Evolutionary conservation across 345 rosid species (phyloP), one percentile per base, ranked within the genome.

Genomic region (Gossypioides kirkii): DNA sequence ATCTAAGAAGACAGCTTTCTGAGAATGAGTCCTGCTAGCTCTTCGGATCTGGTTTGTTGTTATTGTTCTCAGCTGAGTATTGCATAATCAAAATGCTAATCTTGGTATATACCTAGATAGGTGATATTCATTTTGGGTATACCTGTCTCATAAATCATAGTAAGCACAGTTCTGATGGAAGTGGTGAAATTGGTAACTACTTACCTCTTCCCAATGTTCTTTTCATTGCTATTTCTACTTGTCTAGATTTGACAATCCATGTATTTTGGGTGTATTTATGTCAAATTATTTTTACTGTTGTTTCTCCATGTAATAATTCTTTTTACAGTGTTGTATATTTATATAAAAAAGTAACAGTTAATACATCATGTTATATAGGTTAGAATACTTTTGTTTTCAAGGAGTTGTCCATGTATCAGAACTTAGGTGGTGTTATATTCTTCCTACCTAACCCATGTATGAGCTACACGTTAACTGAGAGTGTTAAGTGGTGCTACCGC

Each of bases 1-100:
- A 90, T 82, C 73, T 91, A 64, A 86, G 90, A 84, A 87, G 80
- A 47, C 88, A 87, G 79, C 84, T 94, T 71, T 80, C 84, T 0
- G 85, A 91, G 61, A 84, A 80, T 3, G 89, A 86, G 75, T 55
- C 74, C 25, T 84, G 80, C 72, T 66, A 86, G 76, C 54, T 77
- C 28, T 43, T 45, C 26, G 49, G 56, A 42, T 43, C n/a, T 26
- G 16, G 73, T 53, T 23, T 69, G 28, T 25, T 16, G 38, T 70
- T 53, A 38, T 53, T 36, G 59, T 2, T 59, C 26, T 16, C 42
- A 47, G 36, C 23, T 13, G 13, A 16, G 2, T 22, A 66, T 13
- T 22, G 28, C 36, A 20, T 45, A 23, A 66, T 66, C 70, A 45
- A 23, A 56, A 22, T 18, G 59, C 59, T 54, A 54, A 54, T 54